phyloP scores from a whole-genome alignment of 768 basidiomycete species.

The Hericium erinaceus region DNA sequence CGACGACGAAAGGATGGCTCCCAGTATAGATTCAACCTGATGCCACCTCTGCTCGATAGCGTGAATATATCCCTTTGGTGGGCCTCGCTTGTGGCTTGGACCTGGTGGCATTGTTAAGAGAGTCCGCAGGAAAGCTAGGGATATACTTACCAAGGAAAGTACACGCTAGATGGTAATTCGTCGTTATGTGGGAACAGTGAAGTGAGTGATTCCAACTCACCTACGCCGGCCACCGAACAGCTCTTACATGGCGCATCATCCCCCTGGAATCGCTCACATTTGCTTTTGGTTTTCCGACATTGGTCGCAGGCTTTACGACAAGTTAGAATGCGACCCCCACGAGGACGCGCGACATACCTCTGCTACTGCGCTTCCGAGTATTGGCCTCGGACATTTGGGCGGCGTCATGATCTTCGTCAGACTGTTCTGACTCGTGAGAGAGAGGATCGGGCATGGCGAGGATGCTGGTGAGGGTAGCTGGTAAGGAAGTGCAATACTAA shows the following conservation, averaged over 20 bases:
- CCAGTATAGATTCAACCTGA: constrained; percentile 85
- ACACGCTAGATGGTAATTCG: constrained; percentile 36
- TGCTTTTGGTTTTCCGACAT: constrained; percentile 82
- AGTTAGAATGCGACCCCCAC: neutral
- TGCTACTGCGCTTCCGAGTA: constrained; percentile 14
- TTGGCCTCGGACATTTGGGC: constrained; percentile 1
- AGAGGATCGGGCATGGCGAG: neutral
- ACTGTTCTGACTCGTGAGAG: constrained; percentile 8
- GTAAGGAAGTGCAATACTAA: neutral
- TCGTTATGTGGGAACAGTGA: constrained; percentile 8
- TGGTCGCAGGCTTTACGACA: constrained; percentile 64
- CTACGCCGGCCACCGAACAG: constrained; percentile 47
- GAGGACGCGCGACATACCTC: constrained; percentile 5
- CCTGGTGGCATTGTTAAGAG: constrained; percentile 29
- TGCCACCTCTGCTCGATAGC: constrained; percentile 90
- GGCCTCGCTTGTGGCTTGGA: constrained; percentile 75
- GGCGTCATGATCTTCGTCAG: constrained; percentile 11
- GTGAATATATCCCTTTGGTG: constrained; percentile 87
- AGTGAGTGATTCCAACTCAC: constrained; percentile 24
- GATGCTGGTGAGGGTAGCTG: neutral
- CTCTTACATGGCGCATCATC: constrained; percentile 51
- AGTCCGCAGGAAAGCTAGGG: neutral
- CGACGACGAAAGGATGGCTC: constrained; percentile 65
- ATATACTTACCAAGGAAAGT: constrained; percentile 47
- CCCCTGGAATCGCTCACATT: constrained; percentile 55